Percentiles rank a stretch among this genome's conserved stretches.
Conservation (phyloP, 2,329 filamentous ascomycete genomes). For the Neodidymelliopsis sp. region DNA sequence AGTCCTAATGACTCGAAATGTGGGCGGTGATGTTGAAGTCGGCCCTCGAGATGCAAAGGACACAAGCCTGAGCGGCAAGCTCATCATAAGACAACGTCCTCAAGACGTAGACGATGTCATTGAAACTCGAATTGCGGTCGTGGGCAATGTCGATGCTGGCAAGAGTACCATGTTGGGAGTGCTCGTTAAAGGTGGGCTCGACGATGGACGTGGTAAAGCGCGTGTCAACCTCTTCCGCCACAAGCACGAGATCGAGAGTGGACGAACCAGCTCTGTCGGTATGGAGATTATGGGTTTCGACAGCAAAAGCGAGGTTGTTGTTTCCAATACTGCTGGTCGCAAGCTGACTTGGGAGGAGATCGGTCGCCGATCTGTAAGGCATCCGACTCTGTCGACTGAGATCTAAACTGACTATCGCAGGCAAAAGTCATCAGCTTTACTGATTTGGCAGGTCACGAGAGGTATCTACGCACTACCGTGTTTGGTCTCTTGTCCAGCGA, state of each 20-base stretch:
- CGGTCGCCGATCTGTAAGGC: constrained; percentile 76
- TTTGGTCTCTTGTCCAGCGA: constrained; percentile 94
- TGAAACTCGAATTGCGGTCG: constrained; percentile 94
- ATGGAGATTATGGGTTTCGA: constrained; percentile 99
- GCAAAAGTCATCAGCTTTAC: constrained; percentile 97
- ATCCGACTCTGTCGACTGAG: not conserved
- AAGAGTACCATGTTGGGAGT: constrained; percentile 97
- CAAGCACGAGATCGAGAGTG: constrained; percentile 97
- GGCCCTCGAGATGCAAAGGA: constrained; percentile 70
- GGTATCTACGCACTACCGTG: constrained; percentile 93
- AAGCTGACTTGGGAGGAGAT: constrained; percentile 98
- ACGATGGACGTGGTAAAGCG: constrained; percentile 92
- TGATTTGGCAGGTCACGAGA: constrained; percentile 93
- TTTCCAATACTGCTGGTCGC: constrained; percentile 81
- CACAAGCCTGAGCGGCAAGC: constrained; percentile 80
- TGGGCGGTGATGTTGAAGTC: constrained; percentile 78
- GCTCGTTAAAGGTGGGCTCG: constrained; percentile 91
- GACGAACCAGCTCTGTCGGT: constrained; percentile 92
- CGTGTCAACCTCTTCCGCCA: constrained; percentile 96
- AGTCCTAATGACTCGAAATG: constrained; percentile 87
- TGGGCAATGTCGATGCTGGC: constrained; percentile 96
- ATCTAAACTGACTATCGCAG: constrained; percentile 35
- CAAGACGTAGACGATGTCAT: constrained; percentile 84
- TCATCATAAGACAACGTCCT: constrained; percentile 80
- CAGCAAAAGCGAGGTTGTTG: constrained; percentile 80